Evolutionary conservation across 176 grass and related monocot genomes (phyloP), one percentile per base, ranked within the genome.

Genomic region (Metroxylon sagu): DNA sequence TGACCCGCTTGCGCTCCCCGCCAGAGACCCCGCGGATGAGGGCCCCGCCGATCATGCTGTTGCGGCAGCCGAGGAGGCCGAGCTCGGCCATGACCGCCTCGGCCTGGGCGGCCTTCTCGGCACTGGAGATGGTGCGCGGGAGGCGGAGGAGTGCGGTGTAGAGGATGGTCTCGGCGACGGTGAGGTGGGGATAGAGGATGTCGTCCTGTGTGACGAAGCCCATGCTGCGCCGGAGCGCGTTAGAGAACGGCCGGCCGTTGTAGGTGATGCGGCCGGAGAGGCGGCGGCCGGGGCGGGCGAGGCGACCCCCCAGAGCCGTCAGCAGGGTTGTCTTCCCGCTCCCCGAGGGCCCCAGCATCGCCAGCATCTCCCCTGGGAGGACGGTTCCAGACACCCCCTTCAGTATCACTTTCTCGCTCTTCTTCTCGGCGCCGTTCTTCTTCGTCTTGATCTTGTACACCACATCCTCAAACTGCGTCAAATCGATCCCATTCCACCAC

Each of bases 1-100:
- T 83, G 10, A 83, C 80, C 25, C 80, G 61, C 43, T 77, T 83
- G 5, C 80, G 62, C 68, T 83, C 80, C 43, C 80, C 80, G 12
- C 80, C 80, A 18, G 80, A 83, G 25, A 83, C 56, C 2, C 80
- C 80, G 29, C 80, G 80, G 14, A 72, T 29, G 27, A 67, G 39
- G 5, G 67, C n/a, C 1, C 53, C 53, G n/a, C 53, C 53, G 6
- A 55, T 55, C 7, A 55, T 55, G 53, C 53, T 55, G 53, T 55
- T 25, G 53, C 53, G 2, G 53, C 53, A 55, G 18, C 19, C 53
- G 5, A 12, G n/a, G 18, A 55, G 53, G n/a, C 53, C 18, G 53
- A 55, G 53, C 53, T 55, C 18, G 18, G 18, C 53, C 53, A 55
- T 55, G 53, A 55, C 21, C 16, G 3, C 5, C 16, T 55, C 53